Evolutionary conservation across 306 rosid species (phyloP).

Genomic region (Prunus campanulata): DNA sequence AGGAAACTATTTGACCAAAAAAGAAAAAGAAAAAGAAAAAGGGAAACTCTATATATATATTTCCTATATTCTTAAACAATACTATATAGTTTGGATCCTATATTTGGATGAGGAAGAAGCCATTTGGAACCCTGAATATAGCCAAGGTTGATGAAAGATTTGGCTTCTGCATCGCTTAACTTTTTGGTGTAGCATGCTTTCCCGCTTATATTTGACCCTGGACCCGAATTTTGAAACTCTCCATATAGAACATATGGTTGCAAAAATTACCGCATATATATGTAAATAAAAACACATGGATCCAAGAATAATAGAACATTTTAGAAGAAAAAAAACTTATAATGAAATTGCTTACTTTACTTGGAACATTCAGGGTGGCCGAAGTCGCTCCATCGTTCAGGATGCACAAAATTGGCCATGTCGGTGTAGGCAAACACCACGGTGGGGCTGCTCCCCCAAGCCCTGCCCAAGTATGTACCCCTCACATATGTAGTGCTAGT

Average conservation of each 20-base stretch:
- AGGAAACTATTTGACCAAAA: too few relatives aligned
- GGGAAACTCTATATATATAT: too few relatives aligned
- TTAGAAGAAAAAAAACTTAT: neutral
- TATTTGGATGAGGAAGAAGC: constrained; percentile 50
- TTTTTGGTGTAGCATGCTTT: constrained; percentile 22
- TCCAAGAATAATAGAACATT: neutral
- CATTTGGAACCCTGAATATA: constrained; percentile 40
- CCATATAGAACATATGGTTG: constrained; percentile 29
- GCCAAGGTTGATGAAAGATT: constrained; percentile 37
- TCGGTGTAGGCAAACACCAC: constrained; percentile 39
- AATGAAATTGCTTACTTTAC: constrained; percentile 15
- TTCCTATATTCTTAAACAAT: too few relatives aligned
- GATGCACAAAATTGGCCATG: constrained; percentile 19
- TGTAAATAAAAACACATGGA: neutral
- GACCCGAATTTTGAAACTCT: constrained; percentile 37
- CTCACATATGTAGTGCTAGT: constrained; percentile 23
- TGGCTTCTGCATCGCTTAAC: constrained; percentile 18
- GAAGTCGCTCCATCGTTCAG: constrained; percentile 42
- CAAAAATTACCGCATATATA: neutral
- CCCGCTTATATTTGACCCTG: neutral
- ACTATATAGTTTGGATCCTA: neutral
- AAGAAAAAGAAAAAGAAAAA: too few relatives aligned
- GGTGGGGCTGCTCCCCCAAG: constrained; percentile 42
- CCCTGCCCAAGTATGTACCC: constrained; percentile 48
- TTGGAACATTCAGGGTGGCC: neutral